Evolutionary conservation across 1,284 basidiomycete species (phyloP), one percentile per base, ranked within the genome.

Genomic region (Porodaedalea pini): DNA sequence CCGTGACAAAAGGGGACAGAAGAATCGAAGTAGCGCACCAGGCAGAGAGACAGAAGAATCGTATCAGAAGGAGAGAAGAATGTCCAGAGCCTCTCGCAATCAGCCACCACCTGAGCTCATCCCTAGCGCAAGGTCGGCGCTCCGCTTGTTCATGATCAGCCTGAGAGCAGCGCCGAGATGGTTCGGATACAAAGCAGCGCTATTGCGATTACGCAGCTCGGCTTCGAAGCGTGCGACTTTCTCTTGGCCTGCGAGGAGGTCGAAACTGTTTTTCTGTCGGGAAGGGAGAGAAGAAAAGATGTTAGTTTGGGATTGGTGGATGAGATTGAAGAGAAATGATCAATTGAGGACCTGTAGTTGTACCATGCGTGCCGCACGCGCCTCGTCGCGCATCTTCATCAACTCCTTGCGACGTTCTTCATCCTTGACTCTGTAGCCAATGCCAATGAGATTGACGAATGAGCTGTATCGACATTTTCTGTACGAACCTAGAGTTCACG

Each of bases 161-260:
- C 53, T 60, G 15, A 60, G 37, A 11, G 54, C 58, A 17, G 55
- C 49, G 5, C 34, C 87, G 31, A 90, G 71, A 43, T 81, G 80
- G 63, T 88, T 88, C 0, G 87, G 87, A 63, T 76, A 88, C 37
- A 84, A 64, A 0, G 80, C 83, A 2, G 76, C 74, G 48, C 84
- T 82, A 51, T 71, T 75, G 15, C 74, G 72, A 4, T 66, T 65
- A 47, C 74, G 73, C 19, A 89, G 61, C 44, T 73, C 73, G 56
- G 85, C 82, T 65, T 88, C 86, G 60, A 86, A 90, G 1, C 75
- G 73, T 15, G 76, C 69, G 40, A 90, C 85, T 69, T 86, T 88
- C 61, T 90, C 86, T 13, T 76, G 75, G 56, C 86, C 80, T 0
- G 76, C 77, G 68, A 88, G 85, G n/a, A 90, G 69, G 68, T 89